phyloP scores from a whole-genome alignment of 2,329 filamentous ascomycete species.

The Colletotrichum cordylinicola region DNA sequence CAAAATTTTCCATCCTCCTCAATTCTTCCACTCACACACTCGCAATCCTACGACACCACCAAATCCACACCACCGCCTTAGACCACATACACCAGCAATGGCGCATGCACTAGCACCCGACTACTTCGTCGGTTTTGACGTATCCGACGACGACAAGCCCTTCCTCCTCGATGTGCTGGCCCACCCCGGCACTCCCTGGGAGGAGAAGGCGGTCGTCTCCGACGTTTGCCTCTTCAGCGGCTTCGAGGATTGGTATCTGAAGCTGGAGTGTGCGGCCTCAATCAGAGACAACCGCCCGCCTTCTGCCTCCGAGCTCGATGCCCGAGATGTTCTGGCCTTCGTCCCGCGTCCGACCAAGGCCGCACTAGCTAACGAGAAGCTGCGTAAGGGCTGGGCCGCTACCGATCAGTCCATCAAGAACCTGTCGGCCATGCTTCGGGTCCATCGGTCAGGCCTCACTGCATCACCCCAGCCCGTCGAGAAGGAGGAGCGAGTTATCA shows the following conservation, averaged over 20 bases:
- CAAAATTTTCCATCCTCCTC: not conserved
- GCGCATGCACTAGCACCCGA: constrained; percentile 6
- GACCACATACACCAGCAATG: constrained; percentile 3
- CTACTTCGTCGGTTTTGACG: constrained; percentile 35
- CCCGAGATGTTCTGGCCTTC: constrained; percentile 37
- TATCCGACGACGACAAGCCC: constrained; percentile 31
- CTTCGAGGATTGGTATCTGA: constrained; percentile 37
- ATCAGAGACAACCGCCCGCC: constrained; percentile 24
- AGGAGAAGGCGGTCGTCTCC: constrained; percentile 32
- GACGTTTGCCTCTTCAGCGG: constrained; percentile 36
- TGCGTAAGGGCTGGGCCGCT: constrained; percentile 33
- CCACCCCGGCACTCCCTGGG: constrained; percentile 26
- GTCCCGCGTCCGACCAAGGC: constrained; percentile 30
- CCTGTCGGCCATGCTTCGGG: not conserved
- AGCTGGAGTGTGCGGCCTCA: constrained; percentile 38
- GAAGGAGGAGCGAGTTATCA: not conserved
- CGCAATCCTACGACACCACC: not conserved
- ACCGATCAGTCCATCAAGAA: constrained; percentile 35
- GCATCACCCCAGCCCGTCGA: not conserved
- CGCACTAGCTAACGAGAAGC: not conserved
- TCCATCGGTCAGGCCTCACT: constrained; percentile 1
- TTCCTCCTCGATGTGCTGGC: constrained; percentile 37
- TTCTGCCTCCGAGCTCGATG: constrained; percentile 30
- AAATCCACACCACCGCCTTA: not conserved
- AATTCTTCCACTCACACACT: not conserved